Base-by-base conservation (phyloP, 2,329 filamentous ascomycete genomes). In the Colletotrichum siamense region DNA sequence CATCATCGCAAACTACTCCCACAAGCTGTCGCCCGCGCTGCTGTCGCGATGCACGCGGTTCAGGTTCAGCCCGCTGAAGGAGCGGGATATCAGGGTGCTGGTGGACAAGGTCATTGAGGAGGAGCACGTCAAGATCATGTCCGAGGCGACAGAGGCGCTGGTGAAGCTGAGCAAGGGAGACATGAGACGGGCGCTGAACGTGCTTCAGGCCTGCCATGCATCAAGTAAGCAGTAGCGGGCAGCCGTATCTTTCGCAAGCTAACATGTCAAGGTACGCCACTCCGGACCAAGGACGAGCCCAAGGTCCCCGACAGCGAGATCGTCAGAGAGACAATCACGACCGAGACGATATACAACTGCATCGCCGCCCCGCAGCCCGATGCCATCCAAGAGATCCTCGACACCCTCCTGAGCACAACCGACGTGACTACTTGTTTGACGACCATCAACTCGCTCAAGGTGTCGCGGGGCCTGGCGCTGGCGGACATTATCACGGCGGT, bases 1-100 rank as follows among this genome's bases (percentile, higher is more conserved):
- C 87, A 95, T 99, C 83, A 99, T 99, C 80, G 97, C 97, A 80
- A 99, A 99, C 87, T 99, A 99, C 86, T 97, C 97, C 34, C 97
- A 99, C 88, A 99, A 99, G 86, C 92, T 99, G 52, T 98, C 95
- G 15, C 96, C 97, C 0, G 97, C 97, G 0, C 89, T 99, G 59
- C 89, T 99, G 69, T 99, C 96, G 65, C 90, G 97, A 81, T 99
- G 97, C 86, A 99, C 97, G 12, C 90, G 97, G 49, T 99, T 99
- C 85, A 91, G 97, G 36, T 99, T 99, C 86, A 98, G 95, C 79
- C 97, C 97, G 13, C 88, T 99, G 71, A 98, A 98, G 84, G 95
- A 98, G 81, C 88, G 85, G 8, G 97, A 99, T 83, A 98, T 99
- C 76, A 89, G 95, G 67, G 89, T 91, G 2, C 85, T 99, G 69